These are phyloP conservation scores for Aureoboletus auriporus DNA, from an alignment of 768 basidiomycete genomes.

Conservation along the genomic window DNA sequence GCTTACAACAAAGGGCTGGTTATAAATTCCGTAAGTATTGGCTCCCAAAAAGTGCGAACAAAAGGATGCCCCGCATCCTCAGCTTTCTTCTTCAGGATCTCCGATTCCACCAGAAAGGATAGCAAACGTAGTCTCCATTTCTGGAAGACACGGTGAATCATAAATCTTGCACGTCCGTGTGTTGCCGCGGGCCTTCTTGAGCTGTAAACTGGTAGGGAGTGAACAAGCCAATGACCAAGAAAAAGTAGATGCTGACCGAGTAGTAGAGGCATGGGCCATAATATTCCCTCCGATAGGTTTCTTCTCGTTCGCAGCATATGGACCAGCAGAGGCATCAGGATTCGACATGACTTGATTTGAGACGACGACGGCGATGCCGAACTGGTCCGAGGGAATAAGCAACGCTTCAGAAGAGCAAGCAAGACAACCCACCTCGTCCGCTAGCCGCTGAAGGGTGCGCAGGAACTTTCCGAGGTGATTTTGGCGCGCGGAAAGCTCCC, in stretches of 20 bases:
- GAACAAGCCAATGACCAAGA: conserved; percentile 2
- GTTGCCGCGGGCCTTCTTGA: conserved; percentile 89
- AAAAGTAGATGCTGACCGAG: conserved; percentile 52
- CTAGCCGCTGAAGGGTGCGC: conserved; percentile 85
- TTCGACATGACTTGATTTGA: conserved; percentile 99
- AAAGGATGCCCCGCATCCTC: conserved; percentile 11
- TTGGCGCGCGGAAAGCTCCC: conserved; percentile 92
- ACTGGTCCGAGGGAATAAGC: conserved; percentile 45
- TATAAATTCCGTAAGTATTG: background rate
- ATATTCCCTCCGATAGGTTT: conserved; percentile 99
- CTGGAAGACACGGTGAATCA: conserved; percentile 95
- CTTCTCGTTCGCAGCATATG: conserved; percentile 87
- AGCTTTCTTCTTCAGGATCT: conserved; percentile 87
- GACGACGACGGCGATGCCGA: conserved; percentile 95
- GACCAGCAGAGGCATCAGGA: conserved; percentile 89
- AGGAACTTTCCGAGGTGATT: conserved; percentile 95
- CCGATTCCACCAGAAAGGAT: conserved; percentile 90
- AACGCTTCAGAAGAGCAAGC: conserved; percentile 1
- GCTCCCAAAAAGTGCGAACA: background rate
- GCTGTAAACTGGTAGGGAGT: conserved; percentile 57
- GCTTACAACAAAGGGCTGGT: conserved; percentile 13
- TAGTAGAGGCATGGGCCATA: conserved; percentile 98
- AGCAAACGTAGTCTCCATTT: conserved; percentile 93
- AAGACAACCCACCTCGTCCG: conserved; percentile 76
- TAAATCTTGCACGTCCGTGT: conserved; percentile 96